Percentiles rank a stretch among this genome's conserved stretches.
Conservation (phyloP, 148 eudicot species). For the Amaranthus hypochondriacus region DNA sequence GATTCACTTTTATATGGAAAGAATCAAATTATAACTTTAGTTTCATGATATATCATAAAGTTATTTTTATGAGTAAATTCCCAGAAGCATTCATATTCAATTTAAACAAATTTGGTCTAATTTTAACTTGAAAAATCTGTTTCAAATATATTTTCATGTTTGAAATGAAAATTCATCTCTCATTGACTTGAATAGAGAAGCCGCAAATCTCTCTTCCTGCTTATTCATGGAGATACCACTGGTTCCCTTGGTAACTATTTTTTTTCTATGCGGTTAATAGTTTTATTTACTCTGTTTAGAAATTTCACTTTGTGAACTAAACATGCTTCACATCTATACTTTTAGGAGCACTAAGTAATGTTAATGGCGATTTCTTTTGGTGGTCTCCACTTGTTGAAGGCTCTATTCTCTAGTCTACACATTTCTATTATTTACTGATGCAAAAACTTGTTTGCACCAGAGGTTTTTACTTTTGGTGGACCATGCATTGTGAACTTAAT, state of each 20-base stretch:
- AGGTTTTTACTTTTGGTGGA: slow-evolving; percentile 12
- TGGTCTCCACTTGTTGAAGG: slow-evolving; percentile 15
- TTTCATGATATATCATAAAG: neutral
- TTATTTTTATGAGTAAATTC: neutral
- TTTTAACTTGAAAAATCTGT: neutral
- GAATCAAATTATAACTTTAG: neutral
- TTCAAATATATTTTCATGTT: neutral
- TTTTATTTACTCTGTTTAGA: slow-evolving; percentile 6
- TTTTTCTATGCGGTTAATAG: slow-evolving; percentile 2
- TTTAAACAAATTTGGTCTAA: neutral
- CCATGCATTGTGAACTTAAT: slow-evolving; percentile 8
- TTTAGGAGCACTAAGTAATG: neutral
- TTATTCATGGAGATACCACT: neutral
- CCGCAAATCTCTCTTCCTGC: neutral
- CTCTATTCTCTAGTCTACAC: neutral
- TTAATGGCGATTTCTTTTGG: slow-evolving; percentile 2
- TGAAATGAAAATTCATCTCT: neutral
- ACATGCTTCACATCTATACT: neutral
- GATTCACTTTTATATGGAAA: neutral
- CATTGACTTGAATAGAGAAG: neutral
- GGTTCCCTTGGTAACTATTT: slow-evolving; percentile 5
- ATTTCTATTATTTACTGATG: neutral
- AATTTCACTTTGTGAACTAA: neutral
- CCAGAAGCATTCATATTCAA: neutral
- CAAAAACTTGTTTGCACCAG: neutral